phyloP scores from a whole-genome alignment of 1,139 yeast species.

The Debaryomycetaceae sp. region DNA sequence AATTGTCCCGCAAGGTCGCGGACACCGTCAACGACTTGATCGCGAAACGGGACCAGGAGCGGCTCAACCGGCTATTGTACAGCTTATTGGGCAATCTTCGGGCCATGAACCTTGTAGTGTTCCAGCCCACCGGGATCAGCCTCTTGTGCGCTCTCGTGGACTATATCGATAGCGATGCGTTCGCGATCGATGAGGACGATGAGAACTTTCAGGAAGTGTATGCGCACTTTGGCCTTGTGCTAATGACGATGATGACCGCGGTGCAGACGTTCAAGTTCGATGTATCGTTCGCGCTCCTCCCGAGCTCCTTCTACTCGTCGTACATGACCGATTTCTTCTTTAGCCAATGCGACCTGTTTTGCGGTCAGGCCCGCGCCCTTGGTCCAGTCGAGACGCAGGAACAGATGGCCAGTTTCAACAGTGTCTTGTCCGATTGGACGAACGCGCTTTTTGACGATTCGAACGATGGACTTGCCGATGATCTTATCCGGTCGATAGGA shows the following conservation, averaged over 20 bases:
- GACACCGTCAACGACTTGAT: slow-evolving; percentile 29
- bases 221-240: slow-evolving; percentile 51
- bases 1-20: slow-evolving; percentile 23
- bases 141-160: slow-evolving; percentile 20
- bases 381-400: slow-evolving; percentile 19
- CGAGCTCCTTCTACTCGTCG: slow-evolving; percentile 22
- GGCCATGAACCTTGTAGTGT: slow-evolving; percentile 31
- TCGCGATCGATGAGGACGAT: slow-evolving; percentile 34
- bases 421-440: slow-evolving; percentile 65
- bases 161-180: slow-evolving; percentile 24
- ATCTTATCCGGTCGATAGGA: slow-evolving; percentile 54
- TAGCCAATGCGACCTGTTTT: slow-evolving; percentile 22
- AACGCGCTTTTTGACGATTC: slow-evolving; percentile 60
- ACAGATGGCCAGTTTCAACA: slow-evolving; percentile 28
- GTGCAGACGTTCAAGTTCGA: slow-evolving; percentile 35
- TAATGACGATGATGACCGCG: slow-evolving; percentile 39
- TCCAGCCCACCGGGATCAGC: slow-evolving; percentile 13
- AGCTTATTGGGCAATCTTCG: slow-evolving; percentile 30
- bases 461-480: slow-evolving; percentile 81
- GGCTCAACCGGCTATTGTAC: slow-evolving; percentile 39
- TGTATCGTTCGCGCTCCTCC: slow-evolving; percentile 12
- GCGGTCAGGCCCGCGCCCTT: slow-evolving; percentile 8
- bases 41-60: slow-evolving; percentile 26
- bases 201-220: slow-evolving; percentile 60
- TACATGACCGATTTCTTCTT: slow-evolving; percentile 25